phyloP scores from a whole-genome alignment of 1,284 basidiomycete species.

The Rhodotorula sp. region DNA sequence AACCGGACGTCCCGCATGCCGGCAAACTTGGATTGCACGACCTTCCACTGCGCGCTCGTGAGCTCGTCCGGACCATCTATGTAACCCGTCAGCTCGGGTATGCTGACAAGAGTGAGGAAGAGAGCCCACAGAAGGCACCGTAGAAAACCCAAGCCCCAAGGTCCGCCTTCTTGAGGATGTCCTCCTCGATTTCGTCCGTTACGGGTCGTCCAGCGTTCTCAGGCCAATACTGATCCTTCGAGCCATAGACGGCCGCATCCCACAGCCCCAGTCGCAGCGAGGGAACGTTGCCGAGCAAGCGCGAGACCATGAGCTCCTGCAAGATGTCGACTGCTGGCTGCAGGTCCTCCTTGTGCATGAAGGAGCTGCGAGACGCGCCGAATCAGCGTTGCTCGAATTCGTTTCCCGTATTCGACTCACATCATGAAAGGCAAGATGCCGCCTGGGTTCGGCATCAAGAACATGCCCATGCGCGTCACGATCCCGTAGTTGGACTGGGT shows the following conservation, averaged over 20 bases:
- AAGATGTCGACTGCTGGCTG: constrained; percentile 31
- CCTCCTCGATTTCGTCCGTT: constrained; percentile 23
- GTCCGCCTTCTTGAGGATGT: constrained; percentile 21
- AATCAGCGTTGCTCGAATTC: background rate
- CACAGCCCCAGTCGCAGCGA: constrained; percentile 35
- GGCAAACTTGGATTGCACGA: constrained; percentile 33
- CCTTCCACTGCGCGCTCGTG: constrained; percentile 34
- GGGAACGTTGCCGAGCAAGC: constrained; percentile 40
- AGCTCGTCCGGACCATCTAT: constrained; percentile 34
- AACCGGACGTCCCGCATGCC: constrained; percentile 39
- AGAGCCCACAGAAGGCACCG: constrained; percentile 29
- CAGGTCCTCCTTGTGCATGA: constrained; percentile 37
- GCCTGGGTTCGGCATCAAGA: constrained; percentile 41
- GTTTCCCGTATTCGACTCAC: no score
- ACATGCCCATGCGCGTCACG: constrained; percentile 38
- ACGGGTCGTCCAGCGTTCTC: constrained; percentile 18
- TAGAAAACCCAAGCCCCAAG: constrained; percentile 36
- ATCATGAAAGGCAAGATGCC: constrained; percentile 41
- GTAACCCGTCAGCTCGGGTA: no score
- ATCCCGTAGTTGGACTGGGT: constrained; percentile 34
- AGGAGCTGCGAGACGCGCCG: constrained; percentile 16
- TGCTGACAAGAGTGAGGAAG: no score
- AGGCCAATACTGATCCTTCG: constrained; percentile 27
- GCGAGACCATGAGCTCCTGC: constrained; percentile 34
- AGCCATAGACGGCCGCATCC: constrained; percentile 35